Base-by-base conservation (phyloP, 108 stramenopile genomes). In the Nitzschia palea region DNA sequence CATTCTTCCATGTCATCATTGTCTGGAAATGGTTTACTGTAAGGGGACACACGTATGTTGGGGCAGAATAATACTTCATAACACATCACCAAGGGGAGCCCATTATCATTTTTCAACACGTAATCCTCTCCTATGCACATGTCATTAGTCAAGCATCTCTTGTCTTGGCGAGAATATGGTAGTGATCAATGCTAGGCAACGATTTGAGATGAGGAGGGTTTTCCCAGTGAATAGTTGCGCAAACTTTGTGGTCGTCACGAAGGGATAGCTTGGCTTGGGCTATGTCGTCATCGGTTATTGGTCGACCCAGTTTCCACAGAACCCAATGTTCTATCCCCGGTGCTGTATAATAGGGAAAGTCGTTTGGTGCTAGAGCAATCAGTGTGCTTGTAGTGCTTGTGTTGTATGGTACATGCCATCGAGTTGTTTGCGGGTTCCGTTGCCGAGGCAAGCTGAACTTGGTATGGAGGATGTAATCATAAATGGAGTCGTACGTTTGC, bases 261-360 rank as follows among this genome's bases (percentile, higher is more conserved):
- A 67, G 12, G 10, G 55, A 5, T 43, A 59, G 9, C 4, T 32
- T 5, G 3, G 73, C 73, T 4, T 44, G 23, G 8, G 37, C 73
- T 1, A 74, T 51, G 12, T 73, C 71, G 2, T 53, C 29, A 9
- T 55, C 47, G 14, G 44, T 61, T 18, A 65, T 64, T 14, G 40
- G 20, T 22, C 76, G 82, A 51, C 80, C 82, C 28, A 87, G 73
- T 62, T 87, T 87, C 86, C 86, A 87, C 5, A 84, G 55, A 55
- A 83, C 79, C 78, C 75, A 87, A 60, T 87, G 86, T 31, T 80
- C 56, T 20, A 87, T 79, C 12, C 69, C 63, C 1, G 53, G 64
- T 14, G 61, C 68, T 0, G 81, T 66, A 57, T 82, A 78, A 34
- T 87, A 87, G 0, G 82, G 83, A 40, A 78, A 87, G 45, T 84